Evolutionary conservation across 2,329 filamentous ascomycete genomes (phyloP), one percentile per base, ranked within the genome.

Genomic region (Sarocladium kiliense): DNA sequence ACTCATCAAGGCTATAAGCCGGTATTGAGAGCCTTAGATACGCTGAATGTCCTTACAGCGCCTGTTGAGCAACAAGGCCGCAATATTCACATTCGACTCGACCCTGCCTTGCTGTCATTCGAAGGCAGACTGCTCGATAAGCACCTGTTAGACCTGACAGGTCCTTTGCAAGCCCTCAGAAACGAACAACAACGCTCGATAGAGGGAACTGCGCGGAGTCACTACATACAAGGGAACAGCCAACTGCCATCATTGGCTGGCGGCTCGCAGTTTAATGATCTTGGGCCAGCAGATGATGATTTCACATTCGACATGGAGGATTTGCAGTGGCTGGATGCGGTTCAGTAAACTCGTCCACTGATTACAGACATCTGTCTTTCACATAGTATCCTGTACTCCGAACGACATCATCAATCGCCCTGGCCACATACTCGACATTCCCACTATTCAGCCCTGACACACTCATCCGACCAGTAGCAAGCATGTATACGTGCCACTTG

Each of bases 341-440:
- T 45, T 3, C 41, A 45, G 16, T 45, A 45, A n/a, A 9, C n/a
- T 5, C 9, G 6, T 7, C 30, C 30, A 32, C 12, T 7, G 30
- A n/a, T 16, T 39, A 6, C 5, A 16, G 36, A 6, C n/a, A 9
- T 39, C 36, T 39, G 16, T 16, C 7, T 39, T 10, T 18, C 7
- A 5, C 41, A 45, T 23, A 16, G 14, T 41, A 45, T 5, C 18
- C 7, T 21, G 41, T 12, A 12, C 9, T 23, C 41, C 41, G 41
- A 26, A 51, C 23, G 25, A 53, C 56, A 39, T 56, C 51, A n/a
- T 32, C 47, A 34, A 60, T 56, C 10, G 58, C 57, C 16, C 26
- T 47, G 11, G 57, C 58, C 21, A 60, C 47, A 19, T 58, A 60
- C 11, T 55, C 49, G 16, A 60, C 57, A 45, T 60, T 60, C 1